A percentile compares a stretch with the other conserved stretches of the same genome.
These are phyloP conservation scores for Pythium vanterpoolii DNA, from an alignment of 352 stramenopile genomes.

Conservation along the genomic window DNA sequence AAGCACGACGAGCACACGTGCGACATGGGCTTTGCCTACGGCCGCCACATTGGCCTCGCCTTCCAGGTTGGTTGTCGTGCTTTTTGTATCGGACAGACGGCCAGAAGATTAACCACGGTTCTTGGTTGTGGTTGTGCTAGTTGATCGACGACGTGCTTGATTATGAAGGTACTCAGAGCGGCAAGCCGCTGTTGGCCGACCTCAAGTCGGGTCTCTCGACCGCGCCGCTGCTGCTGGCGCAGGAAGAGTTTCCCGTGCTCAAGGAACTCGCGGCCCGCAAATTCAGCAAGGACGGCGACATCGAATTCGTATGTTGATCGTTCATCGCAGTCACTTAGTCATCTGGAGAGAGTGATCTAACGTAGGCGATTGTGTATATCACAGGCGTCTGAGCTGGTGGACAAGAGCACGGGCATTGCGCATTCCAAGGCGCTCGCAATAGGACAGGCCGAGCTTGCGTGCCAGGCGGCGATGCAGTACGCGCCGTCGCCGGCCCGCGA, in stretches of 20 bases:
- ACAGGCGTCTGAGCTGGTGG: slow-evolving; percentile 80
- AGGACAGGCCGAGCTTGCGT: slow-evolving; percentile 94
- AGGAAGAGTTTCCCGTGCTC: slow-evolving; percentile 92
- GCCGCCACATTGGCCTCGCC: slow-evolving; percentile 96
- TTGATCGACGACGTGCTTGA: slow-evolving; percentile 98
- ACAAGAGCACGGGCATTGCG: slow-evolving; percentile 90
- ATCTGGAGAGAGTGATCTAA: slow-evolving; percentile 20
- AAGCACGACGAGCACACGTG: slow-evolving; percentile 84
- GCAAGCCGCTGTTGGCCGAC: slow-evolving; percentile 95
- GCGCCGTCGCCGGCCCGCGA: slow-evolving; percentile 77
- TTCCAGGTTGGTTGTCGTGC: slow-evolving; percentile 88
- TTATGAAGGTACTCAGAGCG: slow-evolving; percentile 93
- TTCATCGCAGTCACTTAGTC: slow-evolving; percentile 23
- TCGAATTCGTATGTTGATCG: slow-evolving; percentile 68
- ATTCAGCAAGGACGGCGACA: slow-evolving; percentile 90
- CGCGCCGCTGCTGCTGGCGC: slow-evolving; percentile 95
- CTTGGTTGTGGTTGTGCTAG: slow-evolving; percentile 23
- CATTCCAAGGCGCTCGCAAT: slow-evolving; percentile 95
- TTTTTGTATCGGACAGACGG: neutral
- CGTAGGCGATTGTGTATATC: slow-evolving; percentile 1
- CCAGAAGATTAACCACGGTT: neutral
- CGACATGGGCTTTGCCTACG: slow-evolving; percentile 94
- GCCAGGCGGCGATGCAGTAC: slow-evolving; percentile 89
- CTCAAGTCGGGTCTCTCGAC: slow-evolving; percentile 95
- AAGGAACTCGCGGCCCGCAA: slow-evolving; percentile 89